phyloP scores from a whole-genome alignment of 768 basidiomycete genomes.

The Tylopilus felleus region DNA sequence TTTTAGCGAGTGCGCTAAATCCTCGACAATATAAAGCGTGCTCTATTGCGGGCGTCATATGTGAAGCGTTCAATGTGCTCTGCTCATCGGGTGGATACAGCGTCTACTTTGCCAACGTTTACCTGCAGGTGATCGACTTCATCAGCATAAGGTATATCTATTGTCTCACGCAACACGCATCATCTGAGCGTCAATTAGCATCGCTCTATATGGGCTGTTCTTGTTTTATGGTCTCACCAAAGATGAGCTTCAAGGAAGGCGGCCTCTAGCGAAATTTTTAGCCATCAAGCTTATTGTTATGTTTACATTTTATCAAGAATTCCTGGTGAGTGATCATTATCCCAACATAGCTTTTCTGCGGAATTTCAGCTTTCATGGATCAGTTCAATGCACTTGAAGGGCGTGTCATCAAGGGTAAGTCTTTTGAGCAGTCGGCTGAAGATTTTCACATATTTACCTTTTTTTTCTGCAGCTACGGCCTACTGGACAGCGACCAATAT shows the following conservation, averaged over 20 bases:
- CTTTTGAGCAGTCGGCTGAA: neutral
- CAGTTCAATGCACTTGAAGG: conserved; percentile 68
- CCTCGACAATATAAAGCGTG: conserved; percentile 4
- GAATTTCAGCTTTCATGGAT: conserved; percentile 2
- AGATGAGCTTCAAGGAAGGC: conserved; percentile 70
- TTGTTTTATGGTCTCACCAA: conserved; percentile 80
- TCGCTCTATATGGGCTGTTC: conserved; percentile 84
- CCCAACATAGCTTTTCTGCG: neutral
- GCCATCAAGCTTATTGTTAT: conserved; percentile 84
- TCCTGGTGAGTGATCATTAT: conserved; percentile 49
- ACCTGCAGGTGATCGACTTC: conserved; percentile 72
- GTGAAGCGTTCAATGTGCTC: conserved; percentile 63
- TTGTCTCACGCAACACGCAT: neutral
- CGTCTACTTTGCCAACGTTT: conserved; percentile 60
- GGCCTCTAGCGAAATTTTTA: conserved; percentile 83
- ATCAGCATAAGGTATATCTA: conserved; percentile 68
- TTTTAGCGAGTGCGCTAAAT: conserved; percentile 5
- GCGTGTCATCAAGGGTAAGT: conserved; percentile 61
- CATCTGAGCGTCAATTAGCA: conserved; percentile 35
- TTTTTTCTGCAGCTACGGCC: conserved; percentile 46
- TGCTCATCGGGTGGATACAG: conserved; percentile 64
- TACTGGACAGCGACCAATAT: conserved; percentile 87
- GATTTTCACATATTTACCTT: neutral
- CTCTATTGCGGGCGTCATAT: conserved; percentile 78
- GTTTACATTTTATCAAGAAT: conserved; percentile 86